Evolutionary conservation across 352 stramenopile species (phyloP).

Genomic region (Peronosclerospora sorghi): DNA sequence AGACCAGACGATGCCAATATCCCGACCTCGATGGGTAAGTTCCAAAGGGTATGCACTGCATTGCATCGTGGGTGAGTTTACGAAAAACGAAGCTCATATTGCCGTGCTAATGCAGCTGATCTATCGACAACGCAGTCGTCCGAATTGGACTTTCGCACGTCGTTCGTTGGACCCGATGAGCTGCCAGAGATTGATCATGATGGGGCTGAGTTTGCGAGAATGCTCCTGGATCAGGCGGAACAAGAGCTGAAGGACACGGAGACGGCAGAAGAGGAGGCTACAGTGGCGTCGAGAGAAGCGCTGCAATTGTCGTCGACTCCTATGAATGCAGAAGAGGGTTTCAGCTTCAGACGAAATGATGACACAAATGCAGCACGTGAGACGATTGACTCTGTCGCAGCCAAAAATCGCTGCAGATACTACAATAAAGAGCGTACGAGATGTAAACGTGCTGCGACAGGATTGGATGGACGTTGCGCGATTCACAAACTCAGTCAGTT

Average conservation of each 20-base stretch:
- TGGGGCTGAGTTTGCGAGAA: conserved; percentile 53
- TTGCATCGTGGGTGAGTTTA: background rate
- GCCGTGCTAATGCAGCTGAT: conserved; percentile 37
- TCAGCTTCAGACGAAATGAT: background rate
- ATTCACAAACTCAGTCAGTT: conserved; percentile 82
- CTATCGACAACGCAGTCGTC: conserved; percentile 36
- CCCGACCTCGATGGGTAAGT: conserved; percentile 25
- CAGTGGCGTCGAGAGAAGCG: conserved; percentile 7
- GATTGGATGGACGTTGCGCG: conserved; percentile 58
- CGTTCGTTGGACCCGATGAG: conserved; percentile 41
- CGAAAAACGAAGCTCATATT: background rate
- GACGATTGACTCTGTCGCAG: conserved; percentile 11
- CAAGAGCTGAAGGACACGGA: conserved; percentile 27
- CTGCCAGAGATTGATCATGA: conserved; percentile 62
- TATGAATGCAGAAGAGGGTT: conserved; percentile 7
- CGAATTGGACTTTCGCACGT: conserved; percentile 68
- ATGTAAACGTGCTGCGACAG: conserved; percentile 53
- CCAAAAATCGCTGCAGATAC: conserved; percentile 52
- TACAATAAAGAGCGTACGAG: conserved; percentile 60
- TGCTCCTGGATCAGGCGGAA: conserved; percentile 59
- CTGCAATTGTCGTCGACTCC: conserved; percentile 15
- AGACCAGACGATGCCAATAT: conserved; percentile 43
- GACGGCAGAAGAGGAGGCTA: conserved; percentile 13
- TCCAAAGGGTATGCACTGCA: background rate
- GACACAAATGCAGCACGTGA: conserved; percentile 6